phyloP scores from a whole-genome alignment of 768 basidiomycete genomes.

The Mycena vitilis region DNA sequence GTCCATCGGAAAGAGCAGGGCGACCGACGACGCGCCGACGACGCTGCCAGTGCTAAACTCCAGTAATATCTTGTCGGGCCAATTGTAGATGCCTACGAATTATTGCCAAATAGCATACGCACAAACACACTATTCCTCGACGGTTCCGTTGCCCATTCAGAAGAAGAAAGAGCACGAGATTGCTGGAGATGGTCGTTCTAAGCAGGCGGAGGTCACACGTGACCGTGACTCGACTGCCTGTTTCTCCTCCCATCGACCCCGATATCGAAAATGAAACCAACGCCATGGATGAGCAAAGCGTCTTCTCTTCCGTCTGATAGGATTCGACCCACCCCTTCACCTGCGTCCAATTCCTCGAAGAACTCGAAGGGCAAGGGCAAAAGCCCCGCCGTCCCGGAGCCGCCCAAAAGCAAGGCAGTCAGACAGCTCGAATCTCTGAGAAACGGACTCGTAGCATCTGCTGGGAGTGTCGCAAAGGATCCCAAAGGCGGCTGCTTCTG shows the following conservation, averaged over 20 bases:
- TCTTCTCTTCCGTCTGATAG: slow-evolving; percentile 70
- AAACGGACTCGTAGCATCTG: slow-evolving; percentile 42
- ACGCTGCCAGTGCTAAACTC: too few species aligned
- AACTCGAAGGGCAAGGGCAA: slow-evolving; percentile 54
- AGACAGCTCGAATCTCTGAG: slow-evolving; percentile 59
- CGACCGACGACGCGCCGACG: too few species aligned
- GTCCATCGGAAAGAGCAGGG: too few species aligned
- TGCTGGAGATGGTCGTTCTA: too few species aligned
- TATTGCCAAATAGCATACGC: too few species aligned
- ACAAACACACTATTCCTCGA: too few species aligned
- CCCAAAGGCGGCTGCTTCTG: slow-evolving; percentile 79
- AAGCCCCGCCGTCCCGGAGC: slow-evolving; percentile 38
- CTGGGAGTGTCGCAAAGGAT: slow-evolving; percentile 56
- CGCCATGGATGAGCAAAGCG: slow-evolving; percentile 56
- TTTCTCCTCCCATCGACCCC: not conserved
- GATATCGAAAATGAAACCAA: slow-evolving; percentile 48
- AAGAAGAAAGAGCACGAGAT: too few species aligned
- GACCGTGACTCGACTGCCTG: not conserved
- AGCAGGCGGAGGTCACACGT: not conserved
- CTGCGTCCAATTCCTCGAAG: slow-evolving; percentile 34
- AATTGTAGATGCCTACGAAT: too few species aligned
- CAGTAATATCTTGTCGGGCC: too few species aligned
- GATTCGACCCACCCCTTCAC: slow-evolving; percentile 50
- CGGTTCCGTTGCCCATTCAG: too few species aligned
- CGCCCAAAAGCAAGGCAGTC: slow-evolving; percentile 63